Base-by-base conservation (phyloP, 139 green algal species). In the Picochlorum sp. region DNA sequence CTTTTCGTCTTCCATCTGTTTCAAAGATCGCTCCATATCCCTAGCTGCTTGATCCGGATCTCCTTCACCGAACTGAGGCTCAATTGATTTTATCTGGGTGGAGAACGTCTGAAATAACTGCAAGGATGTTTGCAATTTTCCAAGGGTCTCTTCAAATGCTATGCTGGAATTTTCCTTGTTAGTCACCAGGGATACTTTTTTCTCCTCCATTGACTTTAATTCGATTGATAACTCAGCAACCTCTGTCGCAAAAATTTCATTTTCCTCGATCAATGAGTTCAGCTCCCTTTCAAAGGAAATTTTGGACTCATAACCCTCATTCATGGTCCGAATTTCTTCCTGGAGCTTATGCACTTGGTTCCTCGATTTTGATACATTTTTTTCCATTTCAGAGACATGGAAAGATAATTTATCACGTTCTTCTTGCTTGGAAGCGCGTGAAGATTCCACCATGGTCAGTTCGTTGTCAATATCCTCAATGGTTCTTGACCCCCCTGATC, bases 141-240 rank as follows among this genome's bases (percentile, higher is more conserved):
- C 34, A 41, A 41, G 34, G 9, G 34, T 41, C 34, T 41, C 34
- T 11, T 41, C 34, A 41, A 41, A 41, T 11, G 34, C 34, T 11
- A 14, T 41, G 34, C 6, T 13, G 34, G 34, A 41, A 41, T 41
- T 41, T 41, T 41, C 34, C 34, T 41, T 41, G 34, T 9, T 41
- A 41, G 34, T 41, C 34, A 13, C 34, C 2, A 41, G 34, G 1
- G 34, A 41, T 41, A 13, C 34, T 58, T 41, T 41, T 41, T 41
- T 4, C 7, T 9, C 8, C 34, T 41, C 34, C 34, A 41, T 41
- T 41, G 7, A 20, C 38, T 56, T 49, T 55, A 57, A 15, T 11
- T 11, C 23, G 5, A 65, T 45, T 6, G 18, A 18, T 14, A 26
- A 58, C 66, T 55, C 57, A 24, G 57, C 59, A 38, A 61, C 66